Evolutionary conservation across 371 early-diverging fungal species (phyloP).

Genomic region (Funneliformis caledonium): DNA sequence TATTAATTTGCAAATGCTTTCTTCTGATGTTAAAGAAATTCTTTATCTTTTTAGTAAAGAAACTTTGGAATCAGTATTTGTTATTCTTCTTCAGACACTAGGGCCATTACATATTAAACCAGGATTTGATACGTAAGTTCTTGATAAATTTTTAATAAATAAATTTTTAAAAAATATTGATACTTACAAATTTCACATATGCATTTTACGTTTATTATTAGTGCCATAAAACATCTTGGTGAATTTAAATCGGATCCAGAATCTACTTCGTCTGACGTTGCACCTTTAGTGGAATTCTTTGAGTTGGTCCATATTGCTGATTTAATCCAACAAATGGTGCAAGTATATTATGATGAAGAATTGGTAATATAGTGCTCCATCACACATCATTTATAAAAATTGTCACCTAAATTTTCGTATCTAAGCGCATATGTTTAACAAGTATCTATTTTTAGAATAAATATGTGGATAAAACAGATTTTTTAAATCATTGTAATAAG

Average conservation of each 20-base stretch:
- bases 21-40: neutral
- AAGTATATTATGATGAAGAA: constrained; percentile 83
- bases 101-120: constrained; percentile 72
- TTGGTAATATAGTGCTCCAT: constrained; percentile 52
- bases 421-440: neutral
- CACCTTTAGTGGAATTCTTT: constrained; percentile 77
- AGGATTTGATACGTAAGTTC: constrained; percentile 65
- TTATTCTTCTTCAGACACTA: constrained; percentile 61
- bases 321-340: constrained; percentile 84
- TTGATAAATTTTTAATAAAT: neutral
- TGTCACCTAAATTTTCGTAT: neutral
- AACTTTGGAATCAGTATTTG: constrained; percentile 69
- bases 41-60: constrained; percentile 47
- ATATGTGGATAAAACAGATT: constrained; percentile 84
- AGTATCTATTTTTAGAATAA: constrained; percentile 46
- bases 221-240: constrained; percentile 64
- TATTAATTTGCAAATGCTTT: neutral
- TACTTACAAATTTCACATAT: neutral
- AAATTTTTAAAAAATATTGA: neutral
- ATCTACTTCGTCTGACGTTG: constrained; percentile 50
- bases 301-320: constrained; percentile 89
- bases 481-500: constrained; percentile 79
- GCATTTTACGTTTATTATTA: constrained; percentile 38
- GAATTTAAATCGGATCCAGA: constrained; percentile 55
- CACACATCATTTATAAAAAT: neutral